Evolutionary conservation across 202 grass and related monocot species (phyloP), one percentile per base, ranked within the genome.

Genomic region (Digitaria exilis): DNA sequence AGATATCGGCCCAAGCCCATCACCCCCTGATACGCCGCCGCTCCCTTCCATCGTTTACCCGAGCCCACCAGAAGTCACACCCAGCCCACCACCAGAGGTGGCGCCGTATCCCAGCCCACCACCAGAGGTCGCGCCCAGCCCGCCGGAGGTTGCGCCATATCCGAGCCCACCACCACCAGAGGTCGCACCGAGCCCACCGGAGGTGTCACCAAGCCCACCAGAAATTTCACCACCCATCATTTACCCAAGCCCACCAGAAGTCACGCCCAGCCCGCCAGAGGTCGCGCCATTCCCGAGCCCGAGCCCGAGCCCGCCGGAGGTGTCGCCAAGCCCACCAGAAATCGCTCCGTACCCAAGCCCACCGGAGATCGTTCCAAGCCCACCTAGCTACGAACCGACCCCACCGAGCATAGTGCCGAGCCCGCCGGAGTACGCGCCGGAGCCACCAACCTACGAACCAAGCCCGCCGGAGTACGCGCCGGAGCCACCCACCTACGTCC

Each of bases 261-360:
- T 57, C 0, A 0, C 18, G 1, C 49, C 92, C 0, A 77, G 80
- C 25, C 89, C 92, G 0, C 88, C 88, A 0, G 79, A 83, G 2
- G 31, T 18, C 0, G 2, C 32, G 0, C 88, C 88, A 0, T 82
- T 43, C 0, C 91, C 91, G 14, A 85, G 78, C 31, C 88, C 91
- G 14, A 85, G 78, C 31, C 88, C 92, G 3, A 88, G 75, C 7
- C 84, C 92, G 4, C 89, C 92, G 19, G 62, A 60, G 3, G 54
- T 49, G 6, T n/a, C 52, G 1, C 69, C 76, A 0, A 65, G 78
- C 3, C 84, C 88, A 1, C 88, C 88, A 6, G 22, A 22, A 41
- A 66, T 85, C 7, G 71, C 59, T 7, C 37, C 37, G 37, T 39
- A 39, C 22, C 88, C 88, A 0, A 39, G 52, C 50, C 84, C 88